Conservation (phyloP, 805 yeast species). For the Saturnispora quitensis region DNA sequence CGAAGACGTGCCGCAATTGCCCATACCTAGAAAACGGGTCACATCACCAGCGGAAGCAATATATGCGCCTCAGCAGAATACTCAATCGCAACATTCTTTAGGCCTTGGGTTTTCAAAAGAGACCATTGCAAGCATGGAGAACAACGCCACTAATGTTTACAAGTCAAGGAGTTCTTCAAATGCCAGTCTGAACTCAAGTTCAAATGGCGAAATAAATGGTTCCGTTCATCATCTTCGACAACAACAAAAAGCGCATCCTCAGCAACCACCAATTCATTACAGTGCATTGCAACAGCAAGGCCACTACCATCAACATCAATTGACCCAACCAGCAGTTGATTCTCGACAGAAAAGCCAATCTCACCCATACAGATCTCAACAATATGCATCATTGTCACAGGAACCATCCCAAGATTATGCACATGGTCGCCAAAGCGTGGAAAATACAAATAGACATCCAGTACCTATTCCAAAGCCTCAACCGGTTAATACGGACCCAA, state of each 20-base stretch:
- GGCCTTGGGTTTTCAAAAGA: neutral
- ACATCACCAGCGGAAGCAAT: neutral
- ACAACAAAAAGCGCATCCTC: slow-evolving; percentile 8
- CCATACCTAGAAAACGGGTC: neutral
- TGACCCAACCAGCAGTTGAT: neutral
- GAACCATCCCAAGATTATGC: neutral
- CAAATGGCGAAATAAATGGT: neutral
- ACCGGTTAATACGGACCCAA: neutral
- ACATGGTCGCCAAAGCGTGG: neutral
- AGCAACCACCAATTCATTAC: neutral
- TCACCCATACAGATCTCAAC: neutral
- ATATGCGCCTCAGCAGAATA: neutral
- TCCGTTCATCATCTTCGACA: slow-evolving; percentile 7
- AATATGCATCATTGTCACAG: neutral
- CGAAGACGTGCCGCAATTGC: neutral
- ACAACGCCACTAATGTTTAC: neutral
- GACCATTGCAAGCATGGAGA: neutral
- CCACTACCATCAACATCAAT: slow-evolving; percentile 7
- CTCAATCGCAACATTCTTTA: neutral
- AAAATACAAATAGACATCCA: neutral
- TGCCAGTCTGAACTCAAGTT: neutral
- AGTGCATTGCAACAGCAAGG: slow-evolving; percentile 5
- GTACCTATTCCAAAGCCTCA: neutral
- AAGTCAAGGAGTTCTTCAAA: neutral
- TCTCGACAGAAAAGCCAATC: slow-evolving; percentile 3